These are phyloP conservation scores for Camellia sinensis DNA, from an alignment of 148 eudicot genomes.

Conservation along the genomic window DNA sequence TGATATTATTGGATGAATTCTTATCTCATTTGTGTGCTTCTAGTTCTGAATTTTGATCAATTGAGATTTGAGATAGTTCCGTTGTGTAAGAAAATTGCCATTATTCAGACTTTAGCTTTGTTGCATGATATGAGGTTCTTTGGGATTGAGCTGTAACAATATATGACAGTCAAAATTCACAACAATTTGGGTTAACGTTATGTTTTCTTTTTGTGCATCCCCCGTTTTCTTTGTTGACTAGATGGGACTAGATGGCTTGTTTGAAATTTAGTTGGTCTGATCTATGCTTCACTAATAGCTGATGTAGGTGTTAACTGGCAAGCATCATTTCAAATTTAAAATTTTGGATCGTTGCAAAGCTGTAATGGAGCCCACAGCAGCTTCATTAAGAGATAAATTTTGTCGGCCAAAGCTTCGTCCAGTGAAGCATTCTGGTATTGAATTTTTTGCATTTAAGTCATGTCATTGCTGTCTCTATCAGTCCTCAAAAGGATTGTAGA, in stretches of 20 bases:
- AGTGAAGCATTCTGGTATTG: neutral
- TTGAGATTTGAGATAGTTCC: neutral
- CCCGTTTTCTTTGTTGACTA: neutral
- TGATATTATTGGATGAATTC: neutral
- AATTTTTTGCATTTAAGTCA: neutral
- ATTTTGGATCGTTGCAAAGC: neutral
- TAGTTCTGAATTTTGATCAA: neutral
- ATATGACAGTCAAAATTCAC: neutral
- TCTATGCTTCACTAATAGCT: neutral
- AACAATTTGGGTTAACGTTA: neutral
- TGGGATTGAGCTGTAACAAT: constrained; percentile 3
- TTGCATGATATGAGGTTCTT: neutral
- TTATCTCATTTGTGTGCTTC: constrained; percentile 9
- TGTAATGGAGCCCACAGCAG: constrained; percentile 10
- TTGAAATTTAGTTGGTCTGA: neutral
- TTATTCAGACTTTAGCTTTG: constrained; percentile 1
- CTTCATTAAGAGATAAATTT: neutral
- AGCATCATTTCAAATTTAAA: neutral
- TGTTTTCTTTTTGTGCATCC: neutral
- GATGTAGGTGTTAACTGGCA: neutral
- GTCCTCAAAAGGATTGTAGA: neutral
- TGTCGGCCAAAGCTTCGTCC: constrained; percentile 8
- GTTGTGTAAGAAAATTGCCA: neutral
- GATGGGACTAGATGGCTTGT: neutral
- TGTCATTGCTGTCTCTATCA: constrained; percentile 5